Percentiles rank a stretch among this genome's conserved stretches.
phyloP scores from a whole-genome alignment of 176 grass and related monocot genomes.

The Elymus sibiricus region DNA sequence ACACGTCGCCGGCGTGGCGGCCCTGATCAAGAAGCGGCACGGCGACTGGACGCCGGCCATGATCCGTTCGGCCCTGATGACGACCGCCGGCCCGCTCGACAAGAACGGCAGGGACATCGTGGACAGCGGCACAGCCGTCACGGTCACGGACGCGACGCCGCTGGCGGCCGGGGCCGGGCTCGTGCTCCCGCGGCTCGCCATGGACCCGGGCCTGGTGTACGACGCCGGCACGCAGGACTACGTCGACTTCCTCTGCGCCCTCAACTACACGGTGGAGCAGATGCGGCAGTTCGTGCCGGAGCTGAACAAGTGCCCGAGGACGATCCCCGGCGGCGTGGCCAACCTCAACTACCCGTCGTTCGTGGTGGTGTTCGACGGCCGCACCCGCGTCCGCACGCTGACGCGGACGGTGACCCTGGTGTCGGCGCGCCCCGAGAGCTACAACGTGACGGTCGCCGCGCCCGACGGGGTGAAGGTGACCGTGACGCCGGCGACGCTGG shows the following conservation, averaged over 20 bases:
- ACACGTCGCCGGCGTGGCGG: neutral
- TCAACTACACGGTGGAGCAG: conserved; percentile 46
- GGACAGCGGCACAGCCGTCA: neutral
- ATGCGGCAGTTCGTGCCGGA: conserved; percentile 3
- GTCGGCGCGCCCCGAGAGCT: conserved; percentile 31
- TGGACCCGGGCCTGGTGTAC: conserved; percentile 10
- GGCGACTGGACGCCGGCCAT: conserved; percentile 45
- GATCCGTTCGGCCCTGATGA: conserved; percentile 56
- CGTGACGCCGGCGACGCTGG: conserved; percentile 39
- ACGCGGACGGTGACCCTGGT: conserved; percentile 32
- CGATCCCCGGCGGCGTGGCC: conserved; percentile 3
- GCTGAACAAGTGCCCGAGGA: neutral
- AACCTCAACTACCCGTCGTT: conserved; percentile 61
- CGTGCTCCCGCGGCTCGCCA: neutral
- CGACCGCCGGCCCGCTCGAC: conserved; percentile 42
- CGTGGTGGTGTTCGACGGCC: conserved; percentile 28
- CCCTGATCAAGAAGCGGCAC: conserved; percentile 30
- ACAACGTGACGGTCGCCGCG: conserved; percentile 1
- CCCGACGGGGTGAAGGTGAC: conserved; percentile 27
- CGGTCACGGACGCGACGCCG: neutral
- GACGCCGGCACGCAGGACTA: conserved; percentile 26
- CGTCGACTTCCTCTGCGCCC: conserved; percentile 29
- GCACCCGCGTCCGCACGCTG: neutral
- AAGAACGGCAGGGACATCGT: conserved; percentile 17
- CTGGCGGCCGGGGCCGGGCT: neutral